These are phyloP conservation scores for Oryza coarctata DNA, from an alignment of 176 grass and related monocot genomes.

Conservation along the genomic window DNA sequence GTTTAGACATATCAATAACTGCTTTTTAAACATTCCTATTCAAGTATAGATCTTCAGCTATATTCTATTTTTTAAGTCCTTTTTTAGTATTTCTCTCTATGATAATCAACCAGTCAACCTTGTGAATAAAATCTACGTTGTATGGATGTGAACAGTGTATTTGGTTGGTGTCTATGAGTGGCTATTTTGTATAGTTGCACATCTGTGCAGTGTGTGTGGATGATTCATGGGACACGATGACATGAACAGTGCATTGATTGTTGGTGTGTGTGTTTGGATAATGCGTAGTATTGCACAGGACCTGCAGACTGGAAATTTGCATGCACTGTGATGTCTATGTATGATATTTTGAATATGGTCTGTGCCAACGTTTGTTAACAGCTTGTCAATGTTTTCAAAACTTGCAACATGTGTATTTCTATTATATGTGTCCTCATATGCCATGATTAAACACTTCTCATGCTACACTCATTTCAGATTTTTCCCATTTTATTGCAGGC, in stretches of 20 bases:
- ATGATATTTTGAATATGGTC: neutral
- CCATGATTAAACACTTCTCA: neutral
- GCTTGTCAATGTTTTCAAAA: neutral
- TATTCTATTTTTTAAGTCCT: too few species aligned
- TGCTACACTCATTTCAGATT: neutral
- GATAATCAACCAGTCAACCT: neutral
- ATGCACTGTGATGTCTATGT: neutral
- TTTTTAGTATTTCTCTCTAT: too few species aligned
- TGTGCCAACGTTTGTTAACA: constrained; percentile 20
- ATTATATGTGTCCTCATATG: neutral
- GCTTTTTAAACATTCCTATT: too few species aligned
- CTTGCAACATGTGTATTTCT: neutral
- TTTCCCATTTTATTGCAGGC: constrained; percentile 42
- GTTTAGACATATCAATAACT: too few species aligned
- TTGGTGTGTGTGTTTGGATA: neutral
- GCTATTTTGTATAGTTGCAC: neutral
- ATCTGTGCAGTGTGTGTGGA: neutral
- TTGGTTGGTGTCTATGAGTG: neutral
- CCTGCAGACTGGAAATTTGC: neutral
- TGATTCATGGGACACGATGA: constrained; percentile 1
- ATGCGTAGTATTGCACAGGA: neutral
- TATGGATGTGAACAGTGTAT: neutral
- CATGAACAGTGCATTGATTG: constrained; percentile 9
- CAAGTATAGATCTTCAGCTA: too few species aligned
- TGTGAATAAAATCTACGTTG: neutral